Percentiles rank a stretch among this genome's conserved stretches.
phyloP scores from a whole-genome alignment of 2,329 filamentous ascomycete species.

The Trichoderma sp. region DNA sequence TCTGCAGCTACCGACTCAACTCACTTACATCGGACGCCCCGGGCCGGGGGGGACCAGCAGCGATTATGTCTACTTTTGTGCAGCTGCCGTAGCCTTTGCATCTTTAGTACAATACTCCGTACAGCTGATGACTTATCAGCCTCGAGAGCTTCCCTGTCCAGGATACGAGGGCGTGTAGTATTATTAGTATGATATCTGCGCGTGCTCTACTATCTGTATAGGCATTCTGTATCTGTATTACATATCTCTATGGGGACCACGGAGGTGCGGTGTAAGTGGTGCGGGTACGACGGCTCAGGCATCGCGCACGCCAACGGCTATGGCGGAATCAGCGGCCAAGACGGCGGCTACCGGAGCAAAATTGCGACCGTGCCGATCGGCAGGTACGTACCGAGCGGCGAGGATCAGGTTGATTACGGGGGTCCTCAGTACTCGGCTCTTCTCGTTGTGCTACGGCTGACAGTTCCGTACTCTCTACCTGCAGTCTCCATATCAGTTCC shows the following conservation, averaged over 20 bases:
- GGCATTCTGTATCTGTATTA: no score
- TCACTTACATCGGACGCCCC: constrained; percentile 20
- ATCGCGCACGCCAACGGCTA: constrained; percentile 11
- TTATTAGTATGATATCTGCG: no score
- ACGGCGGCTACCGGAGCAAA: constrained; percentile 24
- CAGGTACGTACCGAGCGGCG: constrained; percentile 19
- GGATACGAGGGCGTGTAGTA: no score
- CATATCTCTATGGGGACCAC: no score
- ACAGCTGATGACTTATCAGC: no score
- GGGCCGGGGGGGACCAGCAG: constrained; percentile 8
- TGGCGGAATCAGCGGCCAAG: constrained; percentile 23
- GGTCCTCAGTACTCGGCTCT: no score
- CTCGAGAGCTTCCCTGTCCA: no score
- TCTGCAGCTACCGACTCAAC: background rate
- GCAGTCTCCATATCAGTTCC: no score
- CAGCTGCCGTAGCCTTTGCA: constrained; percentile 1
- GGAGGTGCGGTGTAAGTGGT: no score
- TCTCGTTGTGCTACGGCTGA: no score
- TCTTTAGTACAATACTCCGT: background rate
- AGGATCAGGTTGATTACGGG: background rate
- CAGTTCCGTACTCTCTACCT: no score
- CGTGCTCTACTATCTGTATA: no score
- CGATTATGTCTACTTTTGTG: constrained; percentile 17
- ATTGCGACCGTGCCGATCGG: constrained; percentile 23
- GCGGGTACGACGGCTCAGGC: background rate